A percentile compares a stretch with the other conserved stretches of the same genome.
Evolutionary conservation across 2,329 filamentous ascomycete species (phyloP).

Genomic region (Exophiala sideris): DNA sequence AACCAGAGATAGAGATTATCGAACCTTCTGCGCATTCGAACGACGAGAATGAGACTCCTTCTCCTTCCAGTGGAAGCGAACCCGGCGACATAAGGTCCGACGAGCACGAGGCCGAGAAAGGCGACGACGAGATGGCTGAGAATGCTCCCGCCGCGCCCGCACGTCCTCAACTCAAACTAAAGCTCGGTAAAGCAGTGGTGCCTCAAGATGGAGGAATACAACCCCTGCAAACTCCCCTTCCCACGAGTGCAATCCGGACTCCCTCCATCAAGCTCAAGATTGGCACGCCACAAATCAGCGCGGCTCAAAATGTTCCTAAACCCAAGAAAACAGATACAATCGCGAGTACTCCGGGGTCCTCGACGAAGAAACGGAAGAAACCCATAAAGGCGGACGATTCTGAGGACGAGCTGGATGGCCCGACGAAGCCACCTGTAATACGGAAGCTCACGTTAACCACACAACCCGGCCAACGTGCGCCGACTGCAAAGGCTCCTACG

Average conservation of each 20-base stretch:
- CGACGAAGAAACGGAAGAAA: constrained; percentile 32
- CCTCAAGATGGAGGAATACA: constrained; percentile 17
- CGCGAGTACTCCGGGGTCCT: constrained; percentile 22
- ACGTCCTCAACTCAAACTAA: constrained; percentile 31
- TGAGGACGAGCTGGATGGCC: constrained; percentile 11
- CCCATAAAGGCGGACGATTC: constrained; percentile 3
- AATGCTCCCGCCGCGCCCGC: constrained; percentile 7
- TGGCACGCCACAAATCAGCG: constrained; percentile 4
- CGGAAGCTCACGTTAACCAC: constrained; percentile 42
- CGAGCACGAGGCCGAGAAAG: not conserved
- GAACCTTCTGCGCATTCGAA: constrained; percentile 1
- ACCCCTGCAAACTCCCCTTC: constrained; percentile 18
- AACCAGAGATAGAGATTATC: constrained; percentile 4
- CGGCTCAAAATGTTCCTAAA: constrained; percentile 22
- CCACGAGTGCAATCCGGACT: constrained; percentile 19
- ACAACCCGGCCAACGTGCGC: constrained; percentile 4
- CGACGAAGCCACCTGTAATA: constrained; percentile 16
- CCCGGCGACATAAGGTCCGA: not conserved
- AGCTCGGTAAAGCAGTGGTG: constrained; percentile 21
- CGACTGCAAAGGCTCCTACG: constrained; percentile 30
- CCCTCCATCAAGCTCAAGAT: constrained; percentile 29
- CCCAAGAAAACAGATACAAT: constrained; percentile 18
- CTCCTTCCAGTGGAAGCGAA: not conserved
- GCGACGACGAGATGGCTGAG: constrained; percentile 14
- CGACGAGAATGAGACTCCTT: constrained; percentile 14